These are phyloP conservation scores for Rutidosis leptorrhynchoides DNA, from an alignment of 129 eudicot genomes.

Conservation along the genomic window DNA sequence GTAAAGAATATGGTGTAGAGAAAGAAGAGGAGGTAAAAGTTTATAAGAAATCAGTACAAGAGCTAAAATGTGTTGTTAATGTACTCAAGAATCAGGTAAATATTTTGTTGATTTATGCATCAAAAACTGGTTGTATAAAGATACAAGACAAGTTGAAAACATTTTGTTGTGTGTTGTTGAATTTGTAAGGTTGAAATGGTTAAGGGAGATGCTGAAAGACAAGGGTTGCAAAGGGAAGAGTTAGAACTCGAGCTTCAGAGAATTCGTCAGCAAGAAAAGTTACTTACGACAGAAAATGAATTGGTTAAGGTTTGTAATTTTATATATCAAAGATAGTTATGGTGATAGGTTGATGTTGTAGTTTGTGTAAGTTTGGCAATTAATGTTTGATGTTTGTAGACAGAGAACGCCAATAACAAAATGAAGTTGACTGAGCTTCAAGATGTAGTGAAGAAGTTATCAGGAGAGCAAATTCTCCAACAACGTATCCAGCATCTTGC, in stretches of 20 bases:
- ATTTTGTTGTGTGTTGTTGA: constrained; percentile 2
- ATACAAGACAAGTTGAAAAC: neutral
- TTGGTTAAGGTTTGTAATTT: constrained; percentile 64
- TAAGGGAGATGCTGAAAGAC: constrained; percentile 74
- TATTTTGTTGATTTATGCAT: neutral
- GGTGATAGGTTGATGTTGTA: neutral
- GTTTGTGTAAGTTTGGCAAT: neutral
- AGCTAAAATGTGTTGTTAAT: constrained; percentile 57
- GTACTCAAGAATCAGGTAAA: constrained; percentile 64
- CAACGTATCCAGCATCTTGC: constrained; percentile 84
- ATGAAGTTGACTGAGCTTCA: constrained; percentile 56
- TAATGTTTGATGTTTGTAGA: constrained; percentile 30
- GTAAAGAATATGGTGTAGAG: constrained; percentile 43
- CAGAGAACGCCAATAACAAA: constrained; percentile 49
- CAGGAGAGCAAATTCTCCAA: constrained; percentile 75
- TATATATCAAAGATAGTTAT: neutral
- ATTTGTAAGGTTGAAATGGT: constrained; percentile 54
- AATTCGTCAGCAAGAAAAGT: constrained; percentile 42
- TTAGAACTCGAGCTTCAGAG: constrained; percentile 66
- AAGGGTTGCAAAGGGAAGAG: constrained; percentile 70
- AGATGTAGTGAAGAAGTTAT: constrained; percentile 60
- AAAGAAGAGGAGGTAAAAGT: constrained; percentile 73
- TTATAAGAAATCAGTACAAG: constrained; percentile 71
- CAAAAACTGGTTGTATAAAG: neutral
- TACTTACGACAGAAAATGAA: constrained; percentile 53